Evolutionary conservation across 352 stramenopile species (phyloP), one percentile per base, ranked within the genome.

Genomic region (Paralagenidium karlingii): DNA sequence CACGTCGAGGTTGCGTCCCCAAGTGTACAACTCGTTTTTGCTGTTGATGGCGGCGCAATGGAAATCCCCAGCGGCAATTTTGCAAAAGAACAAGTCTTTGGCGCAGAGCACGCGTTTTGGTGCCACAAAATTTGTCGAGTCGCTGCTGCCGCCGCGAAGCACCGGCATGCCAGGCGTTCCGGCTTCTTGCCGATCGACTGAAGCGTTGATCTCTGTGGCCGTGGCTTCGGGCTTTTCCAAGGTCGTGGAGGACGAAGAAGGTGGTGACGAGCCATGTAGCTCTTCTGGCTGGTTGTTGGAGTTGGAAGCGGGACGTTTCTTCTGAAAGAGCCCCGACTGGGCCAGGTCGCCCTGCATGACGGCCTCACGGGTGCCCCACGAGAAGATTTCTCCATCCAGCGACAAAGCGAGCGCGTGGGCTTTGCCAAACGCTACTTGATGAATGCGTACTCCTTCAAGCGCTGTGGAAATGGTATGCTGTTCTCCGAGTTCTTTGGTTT

Each of bases 21-120:
- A 96, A 3, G 82, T 85, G 54, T 94, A 95, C 18, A 94, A 24
- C 33, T 93, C 82, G 13, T 82, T 81, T 19, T 52, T 63, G n/a
- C 76, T 45, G 1, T 78, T 91, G 37, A 94, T 22, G 2, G 79
- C 79, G 34, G 65, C 69, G 4, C 63, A 74, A 41, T 96, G 85
- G 20, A 60, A 42, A 20, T 51, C 45, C 13, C 82, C 85, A 30
- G 81, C 95, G 13, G 70, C 61, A 13, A 94, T 43, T 20, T 68
- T 61, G 15, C 44, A 49, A 44, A 85, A 76, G 19, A 73, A 63
- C 1, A 80, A 51, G 5, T 80, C 53, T 2, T 58, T 60, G 3
- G 68, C 53, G 10, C 47, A 42, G 25, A 63, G 43, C 1, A 84
- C 63, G 15, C 49, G 51, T 11, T 51, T 55, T 12, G 61, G 60